These are phyloP conservation scores for Amphirosellinia nigrospora DNA, from an alignment of 495 filamentous ascomycete species.

Conservation along the genomic window DNA sequence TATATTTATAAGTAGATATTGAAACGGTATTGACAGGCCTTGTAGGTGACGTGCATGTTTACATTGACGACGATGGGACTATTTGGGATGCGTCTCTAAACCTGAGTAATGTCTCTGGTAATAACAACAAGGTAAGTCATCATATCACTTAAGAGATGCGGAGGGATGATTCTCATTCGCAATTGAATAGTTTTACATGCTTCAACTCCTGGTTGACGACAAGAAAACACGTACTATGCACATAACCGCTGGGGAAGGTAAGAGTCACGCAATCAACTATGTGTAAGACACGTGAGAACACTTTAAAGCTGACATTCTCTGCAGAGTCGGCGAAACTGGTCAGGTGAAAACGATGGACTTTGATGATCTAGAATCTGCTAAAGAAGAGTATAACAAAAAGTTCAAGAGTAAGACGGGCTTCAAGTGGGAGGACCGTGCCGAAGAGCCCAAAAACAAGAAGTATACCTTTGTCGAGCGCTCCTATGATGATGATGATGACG, in stretches of 20 bases:
- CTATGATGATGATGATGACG: slow-evolving; percentile 33
- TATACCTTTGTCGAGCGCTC: slow-evolving; percentile 69
- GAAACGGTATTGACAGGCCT: neutral
- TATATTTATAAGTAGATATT: slow-evolving; percentile 16
- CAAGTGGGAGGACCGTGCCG: slow-evolving; percentile 61
- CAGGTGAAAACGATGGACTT: slow-evolving; percentile 54
- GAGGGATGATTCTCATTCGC: neutral
- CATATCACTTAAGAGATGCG: neutral
- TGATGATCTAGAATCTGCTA: slow-evolving; percentile 48
- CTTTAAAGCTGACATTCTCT: neutral
- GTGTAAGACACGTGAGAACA: neutral
- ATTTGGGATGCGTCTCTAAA: slow-evolving; percentile 63
- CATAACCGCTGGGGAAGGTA: slow-evolving; percentile 66
- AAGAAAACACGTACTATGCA: slow-evolving; percentile 44
- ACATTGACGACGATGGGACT: slow-evolving; percentile 57
- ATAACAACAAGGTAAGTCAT: slow-evolving; percentile 58
- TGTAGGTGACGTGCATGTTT: slow-evolving; percentile 49
- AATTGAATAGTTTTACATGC: slow-evolving; percentile 28
- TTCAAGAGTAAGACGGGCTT: slow-evolving; percentile 72
- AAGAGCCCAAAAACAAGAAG: slow-evolving; percentile 59
- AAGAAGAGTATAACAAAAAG: slow-evolving; percentile 62
- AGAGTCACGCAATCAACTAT: neutral
- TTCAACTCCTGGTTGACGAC: slow-evolving; percentile 27
- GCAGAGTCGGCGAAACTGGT: slow-evolving; percentile 67
- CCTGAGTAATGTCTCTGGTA: slow-evolving; percentile 56